Conservation (phyloP, 2,329 filamentous ascomycete species). For the Daldinia sp. region DNA sequence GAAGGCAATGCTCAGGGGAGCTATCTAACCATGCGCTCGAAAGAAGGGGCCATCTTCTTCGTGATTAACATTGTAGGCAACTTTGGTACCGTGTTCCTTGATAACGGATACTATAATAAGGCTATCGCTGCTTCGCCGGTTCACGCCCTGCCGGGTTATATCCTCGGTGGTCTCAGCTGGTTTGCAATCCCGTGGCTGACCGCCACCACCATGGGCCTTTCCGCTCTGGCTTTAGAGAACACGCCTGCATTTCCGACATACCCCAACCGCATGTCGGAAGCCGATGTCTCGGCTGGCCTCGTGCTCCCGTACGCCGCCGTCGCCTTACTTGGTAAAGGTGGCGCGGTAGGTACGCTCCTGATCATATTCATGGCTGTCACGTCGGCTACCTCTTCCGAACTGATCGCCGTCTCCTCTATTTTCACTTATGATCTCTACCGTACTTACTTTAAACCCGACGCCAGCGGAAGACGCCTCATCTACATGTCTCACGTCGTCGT, state of each 20-base stretch:
- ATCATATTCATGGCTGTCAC: conserved; percentile 93
- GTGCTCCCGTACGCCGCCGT: conserved; percentile 88
- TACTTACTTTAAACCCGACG: conserved; percentile 82
- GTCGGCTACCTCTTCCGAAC: conserved; percentile 80
- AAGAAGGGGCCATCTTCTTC: conserved; percentile 86
- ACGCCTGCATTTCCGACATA: conserved; percentile 77
- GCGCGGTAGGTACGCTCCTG: conserved; percentile 79
- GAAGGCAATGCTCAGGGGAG: conserved; percentile 81
- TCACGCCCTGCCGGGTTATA: conserved; percentile 86
- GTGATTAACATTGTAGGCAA: conserved; percentile 90
- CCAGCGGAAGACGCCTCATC: conserved; percentile 79
- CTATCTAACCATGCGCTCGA: conserved; percentile 86
- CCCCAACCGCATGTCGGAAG: conserved; percentile 73
- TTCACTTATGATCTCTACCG: conserved; percentile 90
- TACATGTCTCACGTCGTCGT: conserved; percentile 81
- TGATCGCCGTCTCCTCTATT: conserved; percentile 89
- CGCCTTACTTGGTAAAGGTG: conserved; percentile 81
- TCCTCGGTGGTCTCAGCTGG: conserved; percentile 86
- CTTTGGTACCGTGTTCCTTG: conserved; percentile 84
- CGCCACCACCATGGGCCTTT: conserved; percentile 87
- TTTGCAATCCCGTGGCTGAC: conserved; percentile 93
- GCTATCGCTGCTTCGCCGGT: conserved; percentile 88
- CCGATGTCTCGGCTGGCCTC: conserved; percentile 82
- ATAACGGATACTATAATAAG: conserved; percentile 93
- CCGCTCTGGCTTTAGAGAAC: conserved; percentile 80